Base-by-base conservation (phyloP, 2,329 filamentous ascomycete species). In the Didymella pinodella region DNA sequence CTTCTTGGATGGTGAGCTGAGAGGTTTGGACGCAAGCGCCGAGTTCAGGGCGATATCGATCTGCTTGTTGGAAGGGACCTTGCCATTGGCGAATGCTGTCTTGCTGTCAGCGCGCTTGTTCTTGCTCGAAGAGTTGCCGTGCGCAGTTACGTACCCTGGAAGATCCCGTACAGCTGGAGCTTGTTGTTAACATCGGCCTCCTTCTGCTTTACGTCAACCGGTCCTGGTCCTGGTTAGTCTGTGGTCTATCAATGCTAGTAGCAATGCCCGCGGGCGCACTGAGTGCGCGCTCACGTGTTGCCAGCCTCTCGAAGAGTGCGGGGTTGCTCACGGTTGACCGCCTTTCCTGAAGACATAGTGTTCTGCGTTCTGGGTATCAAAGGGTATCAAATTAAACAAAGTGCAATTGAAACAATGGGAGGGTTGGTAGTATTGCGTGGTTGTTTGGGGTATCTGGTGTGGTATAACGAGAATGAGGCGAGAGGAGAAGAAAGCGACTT, bases 21-120 rank as follows among this genome's bases (percentile, higher is more conserved):
- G 81, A 8, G 87, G 82, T 74, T 85, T 88, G 66, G 90, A 93
- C 32, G 84, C 83, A 49, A 97, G 84, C 69, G 92, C 90, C 75
- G 90, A 95, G 84, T 96, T 98, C 75, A 99, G 80, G 28, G 95
- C 93, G 48, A 97, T 85, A 81, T 98, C 95, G 77, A 97, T 96
- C 82, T 97, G 93, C 71, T 94, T 91, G 79, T 97, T 97, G 71
- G 93, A 96, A 63, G 94, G 94, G 45, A 93, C 88, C 79, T 97
- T 98, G 82, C 93, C 93, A 68, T 88, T 86, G 74, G 90, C 84
- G 78, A 98, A 97, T 51, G 93, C 94, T 83, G 77, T 61, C 43
- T 45, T n/a, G 7, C n/a, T 29, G 53, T 75, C 47, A 72, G 64
- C 57, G 34, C 20, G 8, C 25, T 40, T n/a, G 40, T 40, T 12